Percentiles rank a stretch among this genome's conserved stretches.
Conservation (phyloP, 208 protist species). For the Leishmania amazonensis region DNA sequence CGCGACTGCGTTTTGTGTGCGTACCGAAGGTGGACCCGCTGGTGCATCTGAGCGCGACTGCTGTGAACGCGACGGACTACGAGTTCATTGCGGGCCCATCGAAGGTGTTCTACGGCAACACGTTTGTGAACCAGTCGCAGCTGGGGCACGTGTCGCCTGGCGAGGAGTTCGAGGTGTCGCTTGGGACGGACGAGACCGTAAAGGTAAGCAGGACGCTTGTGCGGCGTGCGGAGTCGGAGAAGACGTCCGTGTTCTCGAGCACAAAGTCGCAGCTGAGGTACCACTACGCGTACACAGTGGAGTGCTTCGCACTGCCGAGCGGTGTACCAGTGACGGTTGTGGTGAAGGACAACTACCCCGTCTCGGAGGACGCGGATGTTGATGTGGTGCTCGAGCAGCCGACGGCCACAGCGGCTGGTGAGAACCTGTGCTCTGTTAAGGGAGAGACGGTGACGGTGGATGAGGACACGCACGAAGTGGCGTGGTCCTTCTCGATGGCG, state of each 20-base stretch:
- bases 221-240: conserved; percentile 26
- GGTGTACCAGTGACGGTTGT: conserved; percentile 34
- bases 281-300: conserved; percentile 28
- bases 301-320: conserved; percentile 24
- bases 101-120: conserved; percentile 54
- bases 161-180: conserved; percentile 48
- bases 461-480: conserved; percentile 40
- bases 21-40: conserved; percentile 40
- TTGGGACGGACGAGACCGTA: conserved; percentile 51
- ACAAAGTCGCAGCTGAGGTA: conserved; percentile 29
- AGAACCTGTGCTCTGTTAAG: neutral
- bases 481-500: conserved; percentile 39
- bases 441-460: conserved; percentile 35
- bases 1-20: conserved; percentile 39
- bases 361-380: conserved; percentile 43
- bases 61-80: conserved; percentile 48
- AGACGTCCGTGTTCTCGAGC: conserved; percentile 20
- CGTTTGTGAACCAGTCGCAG: conserved; percentile 47
- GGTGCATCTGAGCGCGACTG: conserved; percentile 42
- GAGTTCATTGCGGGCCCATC: conserved; percentile 51
- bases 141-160: conserved; percentile 43
- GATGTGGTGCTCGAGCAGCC: conserved; percentile 35
- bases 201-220: conserved; percentile 35
- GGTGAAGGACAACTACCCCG: conserved; percentile 60
- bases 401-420: conserved; percentile 4